phyloP scores from a whole-genome alignment of 1,284 basidiomycete genomes.

The Naganishia sp. region DNA sequence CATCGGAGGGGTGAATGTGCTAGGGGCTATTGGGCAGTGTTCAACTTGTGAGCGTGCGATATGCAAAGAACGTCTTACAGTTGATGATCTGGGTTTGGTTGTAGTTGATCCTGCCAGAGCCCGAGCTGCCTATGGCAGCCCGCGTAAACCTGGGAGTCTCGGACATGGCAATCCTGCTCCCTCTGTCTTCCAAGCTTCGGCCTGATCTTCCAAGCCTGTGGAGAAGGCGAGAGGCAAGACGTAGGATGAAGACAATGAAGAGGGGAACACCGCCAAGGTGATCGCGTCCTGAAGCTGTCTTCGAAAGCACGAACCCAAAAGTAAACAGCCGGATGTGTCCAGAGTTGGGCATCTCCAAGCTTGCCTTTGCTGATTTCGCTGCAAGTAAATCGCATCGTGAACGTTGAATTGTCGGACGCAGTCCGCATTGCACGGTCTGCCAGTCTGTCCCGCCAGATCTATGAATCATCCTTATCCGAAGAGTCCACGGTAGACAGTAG shows the following conservation, averaged over 20 bases:
- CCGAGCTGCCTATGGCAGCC: conserved; percentile 3
- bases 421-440: no score
- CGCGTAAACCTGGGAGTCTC: conserved; percentile 17
- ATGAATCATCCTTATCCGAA: no score
- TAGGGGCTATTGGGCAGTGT: conserved; percentile 8
- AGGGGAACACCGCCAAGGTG: neutral
- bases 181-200: neutral
- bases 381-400: no score
- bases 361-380: no score
- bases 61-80: conserved; percentile 6
- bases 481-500: no score
- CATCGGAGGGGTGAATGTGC: conserved; percentile 24
- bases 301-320: neutral
- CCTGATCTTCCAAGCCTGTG: neutral
- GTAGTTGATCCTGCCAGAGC: conserved; percentile 28
- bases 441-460: no score
- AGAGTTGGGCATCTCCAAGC: neutral
- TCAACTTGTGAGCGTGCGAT: neutral
- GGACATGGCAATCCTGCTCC: neutral
- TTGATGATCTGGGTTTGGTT: conserved; percentile 31
- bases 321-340: conserved; percentile 1
- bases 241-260: neutral
- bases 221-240: neutral
- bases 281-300: neutral
- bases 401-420: no score